Percentiles rank a stretch among this genome's conserved stretches.
phyloP scores from a whole-genome alignment of 164 flowering plant species.

The Tinospora cordifolia region DNA sequence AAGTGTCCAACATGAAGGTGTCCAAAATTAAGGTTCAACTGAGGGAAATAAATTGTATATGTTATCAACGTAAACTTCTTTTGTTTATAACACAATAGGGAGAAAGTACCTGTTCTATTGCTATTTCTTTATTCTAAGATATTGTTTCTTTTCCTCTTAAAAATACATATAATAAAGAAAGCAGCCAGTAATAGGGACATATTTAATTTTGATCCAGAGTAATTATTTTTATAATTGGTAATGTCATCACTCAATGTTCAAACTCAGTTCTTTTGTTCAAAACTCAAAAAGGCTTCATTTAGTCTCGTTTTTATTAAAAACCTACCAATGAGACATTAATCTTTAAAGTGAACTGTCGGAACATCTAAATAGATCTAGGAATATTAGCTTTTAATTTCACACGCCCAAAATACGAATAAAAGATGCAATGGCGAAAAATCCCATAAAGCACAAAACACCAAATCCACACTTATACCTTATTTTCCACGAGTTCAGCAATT shows the following conservation, averaged over 20 bases:
- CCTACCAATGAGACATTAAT: not conserved
- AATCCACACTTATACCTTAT: slow-evolving; percentile 45
- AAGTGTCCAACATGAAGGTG: too few species aligned
- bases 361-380: not conserved
- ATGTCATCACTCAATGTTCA: not conserved
- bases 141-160: too few species aligned
- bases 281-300: too few species aligned
- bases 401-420: too few species aligned
- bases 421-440: not conserved
- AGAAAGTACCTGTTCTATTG: too few species aligned
- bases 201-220: not conserved
- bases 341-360: not conserved
- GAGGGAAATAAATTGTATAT: too few species aligned
- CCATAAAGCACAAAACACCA: not conserved
- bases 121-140: too few species aligned
- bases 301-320: not conserved
- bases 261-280: not conserved
- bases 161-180: too few species aligned
- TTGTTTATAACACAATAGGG: too few species aligned
- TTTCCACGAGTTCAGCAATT: slow-evolving; percentile 95
- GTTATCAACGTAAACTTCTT: too few species aligned
- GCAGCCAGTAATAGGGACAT: not conserved
- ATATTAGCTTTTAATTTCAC: not conserved
- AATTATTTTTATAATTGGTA: not conserved
- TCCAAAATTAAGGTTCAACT: too few species aligned